phyloP scores from a whole-genome alignment of 1,139 yeast genomes.

The Diutina neorugosa region DNA sequence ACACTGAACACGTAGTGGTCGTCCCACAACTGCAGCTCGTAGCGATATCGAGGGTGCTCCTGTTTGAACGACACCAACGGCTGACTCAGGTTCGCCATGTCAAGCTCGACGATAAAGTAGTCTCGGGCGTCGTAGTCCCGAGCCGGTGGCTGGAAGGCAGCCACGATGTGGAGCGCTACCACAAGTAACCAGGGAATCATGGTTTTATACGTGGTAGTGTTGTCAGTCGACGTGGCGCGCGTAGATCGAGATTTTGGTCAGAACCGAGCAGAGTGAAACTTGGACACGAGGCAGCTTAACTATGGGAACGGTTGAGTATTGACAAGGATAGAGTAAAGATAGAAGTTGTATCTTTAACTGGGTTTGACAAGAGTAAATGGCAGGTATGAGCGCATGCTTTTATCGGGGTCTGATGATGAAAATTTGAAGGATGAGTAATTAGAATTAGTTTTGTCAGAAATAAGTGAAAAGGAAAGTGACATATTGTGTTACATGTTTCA shows the following conservation, averaged over 20 bases:
- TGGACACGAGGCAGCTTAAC: background rate
- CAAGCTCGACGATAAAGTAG: conserved; percentile 50
- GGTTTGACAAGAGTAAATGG: no score
- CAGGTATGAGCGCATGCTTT: no score
- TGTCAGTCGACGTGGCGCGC: background rate
- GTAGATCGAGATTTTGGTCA: background rate
- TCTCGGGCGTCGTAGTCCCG: conserved; percentile 27
- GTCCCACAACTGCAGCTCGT: conserved; percentile 47
- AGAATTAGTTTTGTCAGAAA: no score
- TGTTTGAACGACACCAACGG: conserved; percentile 19
- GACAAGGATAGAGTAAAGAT: no score
- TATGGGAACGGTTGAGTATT: no score
- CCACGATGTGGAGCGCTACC: background rate
- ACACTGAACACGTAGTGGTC: conserved; percentile 54
- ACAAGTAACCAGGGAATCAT: conserved; percentile 1
- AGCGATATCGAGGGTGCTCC: conserved; percentile 14
- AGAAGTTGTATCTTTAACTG: no score
- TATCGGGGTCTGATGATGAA: no score
- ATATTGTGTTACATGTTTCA: no score
- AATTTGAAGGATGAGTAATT: no score
- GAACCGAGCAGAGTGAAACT: background rate
- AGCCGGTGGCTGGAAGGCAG: background rate
- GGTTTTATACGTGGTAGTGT: background rate
- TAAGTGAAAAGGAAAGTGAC: no score
- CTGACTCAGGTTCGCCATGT: conserved; percentile 16